phyloP scores from a whole-genome alignment of 2,329 filamentous ascomycete genomes.

The Trichoderma breve region DNA sequence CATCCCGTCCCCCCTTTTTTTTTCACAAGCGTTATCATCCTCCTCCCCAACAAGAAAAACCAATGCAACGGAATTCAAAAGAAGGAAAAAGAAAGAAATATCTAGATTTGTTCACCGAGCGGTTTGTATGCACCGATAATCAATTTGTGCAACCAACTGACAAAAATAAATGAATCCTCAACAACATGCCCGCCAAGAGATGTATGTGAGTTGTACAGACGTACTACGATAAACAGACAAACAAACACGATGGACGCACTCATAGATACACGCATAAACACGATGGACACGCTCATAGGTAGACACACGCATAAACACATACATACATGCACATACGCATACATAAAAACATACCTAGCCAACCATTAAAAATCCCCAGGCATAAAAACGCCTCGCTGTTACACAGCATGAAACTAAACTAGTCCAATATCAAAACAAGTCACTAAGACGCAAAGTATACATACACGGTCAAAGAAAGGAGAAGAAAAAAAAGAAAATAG shows the following conservation, averaged over 20 bases:
- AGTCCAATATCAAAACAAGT: not conserved
- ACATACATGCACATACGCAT: not conserved
- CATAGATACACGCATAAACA: too few relatives aligned
- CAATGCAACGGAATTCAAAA: not conserved
- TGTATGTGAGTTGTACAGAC: too few relatives aligned
- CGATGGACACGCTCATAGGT: too few relatives aligned
- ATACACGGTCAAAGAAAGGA: not conserved
- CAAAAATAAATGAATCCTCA: not conserved
- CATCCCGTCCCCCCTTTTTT: not conserved
- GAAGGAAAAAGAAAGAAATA: not conserved
- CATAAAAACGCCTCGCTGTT: not conserved
- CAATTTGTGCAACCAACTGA: not conserved
- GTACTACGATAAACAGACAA: too few relatives aligned
- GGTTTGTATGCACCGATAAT: not conserved
- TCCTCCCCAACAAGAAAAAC: not conserved
- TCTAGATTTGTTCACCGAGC: not conserved
- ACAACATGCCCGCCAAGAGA: not conserved
- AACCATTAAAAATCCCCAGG: not conserved
- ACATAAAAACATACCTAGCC: not conserved
- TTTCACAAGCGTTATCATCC: not conserved
- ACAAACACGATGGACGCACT: too few relatives aligned
- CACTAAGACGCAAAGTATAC: not conserved
- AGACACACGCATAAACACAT: too few relatives aligned
- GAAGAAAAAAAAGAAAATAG: too few relatives aligned
- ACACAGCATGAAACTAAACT: not conserved